A percentile compares a stretch with the other conserved stretches of the same genome.
phyloP scores from a whole-genome alignment of 305 asterid genomes.

The Withania somnifera region DNA sequence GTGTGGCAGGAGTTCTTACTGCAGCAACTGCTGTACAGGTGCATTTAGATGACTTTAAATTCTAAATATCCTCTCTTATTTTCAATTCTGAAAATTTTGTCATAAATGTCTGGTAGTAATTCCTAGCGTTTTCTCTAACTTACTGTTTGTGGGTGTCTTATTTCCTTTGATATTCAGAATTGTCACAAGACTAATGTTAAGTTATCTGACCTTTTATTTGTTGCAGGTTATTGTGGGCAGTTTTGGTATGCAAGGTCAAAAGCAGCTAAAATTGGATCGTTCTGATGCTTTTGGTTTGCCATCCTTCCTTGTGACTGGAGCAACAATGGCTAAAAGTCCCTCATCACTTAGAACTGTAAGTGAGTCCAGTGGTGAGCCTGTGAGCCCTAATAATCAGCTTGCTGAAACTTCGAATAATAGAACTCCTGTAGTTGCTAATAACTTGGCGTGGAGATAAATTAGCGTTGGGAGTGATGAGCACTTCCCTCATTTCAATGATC shows the following conservation, averaged over 20 bases:
- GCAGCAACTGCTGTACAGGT: conserved; percentile 16
- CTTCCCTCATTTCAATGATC: not conserved
- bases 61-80: not conserved
- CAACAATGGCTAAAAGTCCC: conserved; percentile 2
- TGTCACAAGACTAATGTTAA: too few species aligned
- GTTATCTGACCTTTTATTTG: not conserved
- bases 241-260: conserved; percentile 4
- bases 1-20: conserved; percentile 14
- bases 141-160: not conserved
- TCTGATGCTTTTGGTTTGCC: not conserved
- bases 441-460: conserved; percentile 4
- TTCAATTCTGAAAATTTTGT: not conserved
- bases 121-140: not conserved
- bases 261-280: not conserved
- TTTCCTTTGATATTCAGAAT: not conserved
- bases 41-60: not conserved
- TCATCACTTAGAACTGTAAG: conserved; percentile 9
- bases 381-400: conserved; percentile 12
- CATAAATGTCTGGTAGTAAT: not conserved
- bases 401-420: not conserved
- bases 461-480: not conserved
- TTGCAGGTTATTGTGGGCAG: conserved; percentile 12
- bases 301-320: not conserved
- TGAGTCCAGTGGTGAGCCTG: conserved; percentile 13
- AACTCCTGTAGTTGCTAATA: not conserved